phyloP scores from a whole-genome alignment of 805 yeast genomes.

The Teunomyces cretensis region DNA sequence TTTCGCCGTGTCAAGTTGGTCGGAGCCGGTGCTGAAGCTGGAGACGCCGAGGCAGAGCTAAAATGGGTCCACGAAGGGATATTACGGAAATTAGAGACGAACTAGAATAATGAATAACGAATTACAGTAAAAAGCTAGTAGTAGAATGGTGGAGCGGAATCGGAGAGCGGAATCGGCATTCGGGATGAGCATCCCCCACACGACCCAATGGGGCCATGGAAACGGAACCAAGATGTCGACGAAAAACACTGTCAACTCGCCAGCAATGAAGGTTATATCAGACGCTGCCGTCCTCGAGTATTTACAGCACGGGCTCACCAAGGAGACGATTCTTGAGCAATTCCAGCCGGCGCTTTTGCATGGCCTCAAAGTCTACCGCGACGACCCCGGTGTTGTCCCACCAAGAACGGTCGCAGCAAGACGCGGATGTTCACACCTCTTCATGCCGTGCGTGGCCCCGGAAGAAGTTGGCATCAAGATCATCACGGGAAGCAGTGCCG shows the following conservation, averaged over 20 bases:
- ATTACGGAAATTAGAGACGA: not conserved
- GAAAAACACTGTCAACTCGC: not conserved
- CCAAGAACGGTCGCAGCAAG: slow-evolving; percentile 1
- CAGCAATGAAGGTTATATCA: slow-evolving; percentile 28
- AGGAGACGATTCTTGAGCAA: slow-evolving; percentile 18
- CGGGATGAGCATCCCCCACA: not conserved
- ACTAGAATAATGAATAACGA: not conserved
- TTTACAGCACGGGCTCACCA: slow-evolving; percentile 26
- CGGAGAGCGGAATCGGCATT: not conserved
- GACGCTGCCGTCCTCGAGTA: slow-evolving; percentile 28
- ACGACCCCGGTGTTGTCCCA: not conserved
- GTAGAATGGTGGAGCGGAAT: not conserved
- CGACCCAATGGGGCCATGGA: not conserved
- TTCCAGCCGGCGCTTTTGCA: slow-evolving; percentile 37
- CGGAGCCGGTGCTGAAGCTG: not conserved
- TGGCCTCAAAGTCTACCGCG: slow-evolving; percentile 27
- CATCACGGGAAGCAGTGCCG: slow-evolving; percentile 53
- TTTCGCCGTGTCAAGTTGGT: slow-evolving; percentile 7
- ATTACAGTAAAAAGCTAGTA: not conserved
- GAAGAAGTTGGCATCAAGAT: slow-evolving; percentile 58
- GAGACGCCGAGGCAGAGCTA: not conserved
- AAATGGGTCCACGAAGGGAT: slow-evolving; percentile 3
- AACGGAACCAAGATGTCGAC: not conserved
- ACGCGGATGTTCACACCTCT: slow-evolving; percentile 41
- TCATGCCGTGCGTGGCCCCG: slow-evolving; percentile 65